Base-by-base conservation (phyloP, 2,329 filamentous ascomycete genomes). In the Colletotrichum tofieldiae region DNA sequence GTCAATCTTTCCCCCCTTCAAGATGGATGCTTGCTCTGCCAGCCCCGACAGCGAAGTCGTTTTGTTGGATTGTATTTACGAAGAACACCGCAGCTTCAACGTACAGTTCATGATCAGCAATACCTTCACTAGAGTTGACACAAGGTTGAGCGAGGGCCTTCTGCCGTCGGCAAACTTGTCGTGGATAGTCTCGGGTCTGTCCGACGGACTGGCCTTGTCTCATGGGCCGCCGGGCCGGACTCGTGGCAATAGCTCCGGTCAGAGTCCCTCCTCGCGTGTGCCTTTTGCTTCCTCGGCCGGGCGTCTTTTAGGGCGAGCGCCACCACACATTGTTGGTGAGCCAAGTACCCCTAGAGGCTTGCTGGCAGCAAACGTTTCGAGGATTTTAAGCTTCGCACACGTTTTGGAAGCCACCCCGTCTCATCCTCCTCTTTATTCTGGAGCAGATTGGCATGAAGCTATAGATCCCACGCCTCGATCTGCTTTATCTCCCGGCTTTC, bases 311-410 rank as follows among this genome's bases (percentile, higher is more conserved):
- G 23, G 41, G 43, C 23, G 23, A 3, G 20, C 64, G 54, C 64
- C 55, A 66, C 54, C 32, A 52, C 39, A 52, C 32, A 61, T 20
- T 32, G 20, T 23, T 26, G n/a, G n/a, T 35, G 47, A 45, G n/a
- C 5, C 60, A n/a, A 52, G 32, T 35, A 20, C 60, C 35, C 9
- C 7, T 6, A 26, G 16, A 26, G 16, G n/a, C 32, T 14, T 9
- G 8, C 9, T 37, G n/a, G 32, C 14, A 39, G 35, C n/a, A 39
- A 62, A 51, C 35, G 32, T 39, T 32, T 20, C n/a, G 26, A n/a
- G 52, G 52, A 55, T 37, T 20, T 20, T 32, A 55, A 55, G 52
- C 20, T 11, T n/a, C n/a, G 11, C 32, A 18, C 20, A 37, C 20
- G 12, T 35, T 23, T 16, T 55, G 11, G 32, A 39, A 39, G 3